Conservation (phyloP, 2,329 filamentous ascomycete species). For the Aureobasidium mangrovei region DNA sequence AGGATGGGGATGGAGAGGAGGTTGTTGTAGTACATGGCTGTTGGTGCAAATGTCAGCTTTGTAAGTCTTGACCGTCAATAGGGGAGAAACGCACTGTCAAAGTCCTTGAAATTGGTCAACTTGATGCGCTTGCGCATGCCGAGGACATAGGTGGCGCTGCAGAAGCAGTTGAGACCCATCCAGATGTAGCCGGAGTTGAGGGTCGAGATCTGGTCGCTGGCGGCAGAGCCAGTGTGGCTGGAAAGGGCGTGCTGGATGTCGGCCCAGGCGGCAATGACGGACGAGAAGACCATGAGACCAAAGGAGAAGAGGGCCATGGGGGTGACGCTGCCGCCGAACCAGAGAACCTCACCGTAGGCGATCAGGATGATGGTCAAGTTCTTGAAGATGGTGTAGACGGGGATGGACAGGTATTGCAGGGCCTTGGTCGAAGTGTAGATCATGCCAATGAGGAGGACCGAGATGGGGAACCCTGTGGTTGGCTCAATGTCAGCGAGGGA, state of each 20-base stretch:
- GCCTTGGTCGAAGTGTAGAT: conserved; percentile 97
- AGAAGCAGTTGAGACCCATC: conserved; percentile 97
- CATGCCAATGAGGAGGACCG: conserved; percentile 93
- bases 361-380: conserved; percentile 98
- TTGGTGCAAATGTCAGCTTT: conserved; percentile 20
- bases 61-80: neutral
- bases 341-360: conserved; percentile 94
- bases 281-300: conserved; percentile 92
- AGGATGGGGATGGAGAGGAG: conserved; percentile 91
- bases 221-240: conserved; percentile 37
- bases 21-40: conserved; percentile 99
- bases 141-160: conserved; percentile 80
- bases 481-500: conserved; percentile 3
- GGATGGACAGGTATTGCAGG: conserved; percentile 90
- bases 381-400: conserved; percentile 99
- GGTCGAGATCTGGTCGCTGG: conserved; percentile 68
- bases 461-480: conserved; percentile 80
- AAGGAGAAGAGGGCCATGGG: conserved; percentile 85
- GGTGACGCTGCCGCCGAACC: conserved; percentile 91
- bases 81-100: conserved; percentile 68
- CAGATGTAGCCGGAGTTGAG: conserved; percentile 92
- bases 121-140: conserved; percentile 98
- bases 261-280: conserved; percentile 90
- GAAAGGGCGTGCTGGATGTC: conserved; percentile 78
- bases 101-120: conserved; percentile 99